These are phyloP conservation scores for Marasmius sp. DNA, from an alignment of 1,284 basidiomycete species.

Conservation along the genomic window DNA sequence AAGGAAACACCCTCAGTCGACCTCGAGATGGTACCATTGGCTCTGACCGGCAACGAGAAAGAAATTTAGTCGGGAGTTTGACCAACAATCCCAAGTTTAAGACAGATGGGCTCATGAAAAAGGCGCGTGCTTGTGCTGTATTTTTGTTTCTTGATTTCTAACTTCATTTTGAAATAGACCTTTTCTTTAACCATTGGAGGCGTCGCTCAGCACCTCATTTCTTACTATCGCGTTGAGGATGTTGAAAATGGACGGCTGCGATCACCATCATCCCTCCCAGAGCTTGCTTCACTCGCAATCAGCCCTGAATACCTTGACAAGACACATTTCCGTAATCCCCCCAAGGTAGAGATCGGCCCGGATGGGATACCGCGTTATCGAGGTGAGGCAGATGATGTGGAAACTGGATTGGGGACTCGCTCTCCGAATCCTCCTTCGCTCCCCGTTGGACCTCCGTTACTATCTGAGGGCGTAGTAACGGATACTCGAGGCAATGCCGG, in stretches of 20 bases:
- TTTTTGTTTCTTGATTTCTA: conserved; percentile 13
- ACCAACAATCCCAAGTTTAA: conserved; percentile 94
- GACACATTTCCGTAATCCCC: conserved; percentile 88
- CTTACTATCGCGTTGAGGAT: conserved; percentile 94
- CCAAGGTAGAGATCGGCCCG: conserved; percentile 80
- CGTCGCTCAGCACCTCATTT: conserved; percentile 92
- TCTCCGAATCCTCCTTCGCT: conserved; percentile 45
- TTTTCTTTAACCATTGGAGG: conserved; percentile 88
- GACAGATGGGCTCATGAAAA: conserved; percentile 90
- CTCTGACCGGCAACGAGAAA: conserved; percentile 71
- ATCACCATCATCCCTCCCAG: conserved; percentile 85
- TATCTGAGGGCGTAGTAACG: conserved; percentile 42
- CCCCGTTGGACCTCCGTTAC: conserved; percentile 51
- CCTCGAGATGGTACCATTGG: conserved; percentile 54
- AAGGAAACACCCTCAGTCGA: conserved; percentile 55
- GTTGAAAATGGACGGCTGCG: conserved; percentile 86
- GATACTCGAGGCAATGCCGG: conserved; percentile 32
- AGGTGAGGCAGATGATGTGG: conserved; percentile 72
- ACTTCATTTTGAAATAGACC: conserved; percentile 53
- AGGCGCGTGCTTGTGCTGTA: conserved; percentile 51
- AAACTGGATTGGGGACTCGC: conserved; percentile 27
- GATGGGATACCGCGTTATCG: conserved; percentile 84
- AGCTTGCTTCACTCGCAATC: conserved; percentile 85
- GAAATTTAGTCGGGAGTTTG: conserved; percentile 83
- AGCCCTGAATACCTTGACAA: conserved; percentile 88